Evolutionary conservation across 2,329 filamentous ascomycete genomes (phyloP).

Genomic region (Triangularia setosa): DNA sequence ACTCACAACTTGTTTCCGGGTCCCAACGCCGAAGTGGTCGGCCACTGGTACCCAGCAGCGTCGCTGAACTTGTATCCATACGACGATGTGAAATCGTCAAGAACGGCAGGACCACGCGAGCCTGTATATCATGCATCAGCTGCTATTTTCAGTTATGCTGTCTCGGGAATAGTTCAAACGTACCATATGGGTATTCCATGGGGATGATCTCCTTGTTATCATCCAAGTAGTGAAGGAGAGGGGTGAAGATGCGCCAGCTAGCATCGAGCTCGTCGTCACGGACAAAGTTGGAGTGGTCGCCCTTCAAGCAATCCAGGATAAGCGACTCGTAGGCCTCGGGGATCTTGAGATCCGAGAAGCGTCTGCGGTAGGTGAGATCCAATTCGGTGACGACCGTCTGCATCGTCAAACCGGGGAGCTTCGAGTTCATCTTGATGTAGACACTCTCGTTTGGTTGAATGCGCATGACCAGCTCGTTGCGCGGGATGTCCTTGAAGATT

Average conservation of each 20-base stretch:
- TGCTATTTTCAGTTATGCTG: no score
- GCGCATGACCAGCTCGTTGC: constrained; percentile 98
- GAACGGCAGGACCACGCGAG: constrained; percentile 89
- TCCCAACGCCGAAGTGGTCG: constrained; percentile 63
- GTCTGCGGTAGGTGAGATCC: constrained; percentile 93
- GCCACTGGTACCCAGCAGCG: constrained; percentile 93
- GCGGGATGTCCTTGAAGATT: constrained; percentile 99
- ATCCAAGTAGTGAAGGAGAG: constrained; percentile 94
- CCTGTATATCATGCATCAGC: constrained; percentile 48
- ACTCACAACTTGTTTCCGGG: constrained; percentile 73
- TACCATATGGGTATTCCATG: constrained; percentile 99
- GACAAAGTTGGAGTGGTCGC: constrained; percentile 99
- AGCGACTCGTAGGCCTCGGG: constrained; percentile 98
- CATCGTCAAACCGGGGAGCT: constrained; percentile 97
- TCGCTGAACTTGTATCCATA: constrained; percentile 99
- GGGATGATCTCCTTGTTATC: constrained; percentile 99
- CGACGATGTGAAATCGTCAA: constrained; percentile 96
- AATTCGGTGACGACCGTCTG: constrained; percentile 98
- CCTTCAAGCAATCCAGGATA: constrained; percentile 95
- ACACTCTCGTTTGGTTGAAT: constrained; percentile 99
- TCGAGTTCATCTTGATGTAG: constrained; percentile 99
- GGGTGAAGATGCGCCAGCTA: constrained; percentile 97
- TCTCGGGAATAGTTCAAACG: constrained; percentile 34
- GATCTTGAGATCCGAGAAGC: constrained; percentile 99
- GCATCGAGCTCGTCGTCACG: constrained; percentile 95